Evolutionary conservation across 2,329 filamentous ascomycete species (phyloP).

Genomic region (Fonsecaea nubica): DNA sequence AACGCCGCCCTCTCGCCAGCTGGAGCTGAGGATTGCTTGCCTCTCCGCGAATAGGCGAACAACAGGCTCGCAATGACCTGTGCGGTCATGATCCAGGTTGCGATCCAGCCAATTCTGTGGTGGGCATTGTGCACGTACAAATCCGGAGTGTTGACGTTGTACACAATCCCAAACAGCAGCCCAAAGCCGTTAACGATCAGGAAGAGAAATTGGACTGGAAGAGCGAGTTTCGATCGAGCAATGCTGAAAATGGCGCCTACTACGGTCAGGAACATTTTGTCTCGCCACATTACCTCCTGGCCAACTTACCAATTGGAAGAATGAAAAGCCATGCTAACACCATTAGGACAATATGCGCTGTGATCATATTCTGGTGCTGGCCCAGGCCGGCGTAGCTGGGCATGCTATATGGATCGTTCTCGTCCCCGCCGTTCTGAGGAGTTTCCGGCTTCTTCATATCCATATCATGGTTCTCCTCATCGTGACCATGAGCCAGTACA

Average conservation of each 20-base stretch:
- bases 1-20: slow-evolving; percentile 64
- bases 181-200: slow-evolving; percentile 68
- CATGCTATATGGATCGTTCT: slow-evolving; percentile 35
- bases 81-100: slow-evolving; percentile 72
- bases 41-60: slow-evolving; percentile 63
- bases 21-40: slow-evolving; percentile 46
- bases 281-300: background rate
- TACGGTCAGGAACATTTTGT: slow-evolving; percentile 27
- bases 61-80: slow-evolving; percentile 74
- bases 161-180: slow-evolving; percentile 70
- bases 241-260: slow-evolving; percentile 85
- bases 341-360: slow-evolving; percentile 75
- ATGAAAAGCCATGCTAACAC: slow-evolving; percentile 73
- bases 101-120: slow-evolving; percentile 84
- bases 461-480: slow-evolving; percentile 25
- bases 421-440: slow-evolving; percentile 37
- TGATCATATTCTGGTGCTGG: slow-evolving; percentile 58
- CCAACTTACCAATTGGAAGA: slow-evolving; percentile 71
- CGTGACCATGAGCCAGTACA: slow-evolving; percentile 37
- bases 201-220: slow-evolving; percentile 73
- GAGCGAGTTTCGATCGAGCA: slow-evolving; percentile 74
- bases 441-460: slow-evolving; percentile 39
- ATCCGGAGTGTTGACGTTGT: slow-evolving; percentile 82
- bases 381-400: slow-evolving; percentile 51
- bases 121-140: slow-evolving; percentile 88